These are phyloP conservation scores for Scutellaria minor DNA, from an alignment of 257 asterid species.

Conservation along the genomic window DNA sequence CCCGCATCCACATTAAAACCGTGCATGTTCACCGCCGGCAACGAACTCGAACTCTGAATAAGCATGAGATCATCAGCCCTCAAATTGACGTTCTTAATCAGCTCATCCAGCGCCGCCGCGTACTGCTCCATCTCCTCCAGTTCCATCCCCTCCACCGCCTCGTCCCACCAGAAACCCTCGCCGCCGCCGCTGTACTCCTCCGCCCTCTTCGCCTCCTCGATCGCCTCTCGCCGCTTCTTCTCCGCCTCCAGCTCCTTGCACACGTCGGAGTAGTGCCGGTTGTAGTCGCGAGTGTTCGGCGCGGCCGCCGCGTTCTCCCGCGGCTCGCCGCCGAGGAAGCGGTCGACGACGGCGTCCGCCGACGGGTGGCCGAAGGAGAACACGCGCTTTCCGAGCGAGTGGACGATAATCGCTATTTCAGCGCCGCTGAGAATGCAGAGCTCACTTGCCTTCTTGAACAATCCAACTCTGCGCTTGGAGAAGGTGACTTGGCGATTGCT, in stretches of 20 bases:
- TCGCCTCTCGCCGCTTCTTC: constrained; percentile 34
- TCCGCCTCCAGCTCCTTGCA: constrained; percentile 42
- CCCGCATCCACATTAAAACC: constrained; percentile 19
- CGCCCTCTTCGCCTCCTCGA: background rate
- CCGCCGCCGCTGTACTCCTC: constrained; percentile 30
- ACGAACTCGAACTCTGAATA: constrained; percentile 20
- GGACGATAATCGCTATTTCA: constrained; percentile 43
- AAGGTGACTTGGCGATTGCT: constrained; percentile 52
- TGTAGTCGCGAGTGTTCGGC: constrained; percentile 33
- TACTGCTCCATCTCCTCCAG: constrained; percentile 50
- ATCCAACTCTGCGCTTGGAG: constrained; percentile 51
- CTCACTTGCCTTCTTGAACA: constrained; percentile 57
- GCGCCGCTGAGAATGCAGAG: constrained; percentile 50
- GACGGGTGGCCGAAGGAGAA: constrained; percentile 47
- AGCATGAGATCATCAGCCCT: constrained; percentile 35
- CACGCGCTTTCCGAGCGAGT: constrained; percentile 45
- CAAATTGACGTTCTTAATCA: constrained; percentile 34
- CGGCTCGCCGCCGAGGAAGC: constrained; percentile 31
- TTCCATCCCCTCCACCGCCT: constrained; percentile 37
- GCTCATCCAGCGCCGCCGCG: constrained; percentile 46
- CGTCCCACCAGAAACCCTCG: constrained; percentile 41
- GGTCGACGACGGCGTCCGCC: constrained; percentile 39
- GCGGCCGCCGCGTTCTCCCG: background rate
- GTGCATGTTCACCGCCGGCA: constrained; percentile 14
- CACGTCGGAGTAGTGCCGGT: constrained; percentile 38